A percentile compares a stretch with the other conserved stretches of the same genome.
These are phyloP conservation scores for Ophidiomyces ophidiicola DNA, from an alignment of 2,329 filamentous ascomycete genomes.

Conservation along the genomic window DNA sequence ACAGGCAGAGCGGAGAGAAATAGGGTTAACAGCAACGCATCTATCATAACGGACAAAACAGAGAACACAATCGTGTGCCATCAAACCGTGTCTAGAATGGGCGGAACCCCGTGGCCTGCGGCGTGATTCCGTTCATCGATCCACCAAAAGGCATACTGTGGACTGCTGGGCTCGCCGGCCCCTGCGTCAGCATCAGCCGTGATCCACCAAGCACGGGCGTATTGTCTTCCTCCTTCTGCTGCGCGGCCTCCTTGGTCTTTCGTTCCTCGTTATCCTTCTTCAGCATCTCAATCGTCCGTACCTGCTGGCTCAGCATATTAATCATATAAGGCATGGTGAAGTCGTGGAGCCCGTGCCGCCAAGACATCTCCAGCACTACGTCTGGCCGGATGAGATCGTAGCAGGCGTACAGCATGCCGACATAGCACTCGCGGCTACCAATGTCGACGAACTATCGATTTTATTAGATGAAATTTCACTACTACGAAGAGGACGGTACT, in stretches of 20 bases:
- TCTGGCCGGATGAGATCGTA: conserved; percentile 94
- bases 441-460: conserved; percentile 81
- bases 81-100: conserved; percentile 34
- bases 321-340: conserved; percentile 99
- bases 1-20: background rate
- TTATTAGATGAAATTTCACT: conserved; percentile 1
- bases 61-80: conserved; percentile 17
- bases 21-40: background rate
- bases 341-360: conserved; percentile 86
- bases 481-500: conserved; percentile 32
- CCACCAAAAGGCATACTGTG: conserved; percentile 53
- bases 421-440: conserved; percentile 96
- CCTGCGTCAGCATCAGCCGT: conserved; percentile 91
- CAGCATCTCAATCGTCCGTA: conserved; percentile 66
- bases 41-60: conserved; percentile 14
- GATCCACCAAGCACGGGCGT: conserved; percentile 82
- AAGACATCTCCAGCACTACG: conserved; percentile 87
- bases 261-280: conserved; percentile 96
- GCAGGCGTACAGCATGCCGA: conserved; percentile 98
- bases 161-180: conserved; percentile 47
- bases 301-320: conserved; percentile 89
- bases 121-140: conserved; percentile 77
- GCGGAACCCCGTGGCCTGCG: conserved; percentile 70
- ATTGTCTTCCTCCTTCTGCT: conserved; percentile 83
- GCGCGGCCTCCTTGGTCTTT: conserved; percentile 57